A percentile compares a stretch with the other conserved stretches of the same genome.
These are phyloP conservation scores for Linanthus parryae DNA, from an alignment of 148 eudicot genomes.

Conservation along the genomic window DNA sequence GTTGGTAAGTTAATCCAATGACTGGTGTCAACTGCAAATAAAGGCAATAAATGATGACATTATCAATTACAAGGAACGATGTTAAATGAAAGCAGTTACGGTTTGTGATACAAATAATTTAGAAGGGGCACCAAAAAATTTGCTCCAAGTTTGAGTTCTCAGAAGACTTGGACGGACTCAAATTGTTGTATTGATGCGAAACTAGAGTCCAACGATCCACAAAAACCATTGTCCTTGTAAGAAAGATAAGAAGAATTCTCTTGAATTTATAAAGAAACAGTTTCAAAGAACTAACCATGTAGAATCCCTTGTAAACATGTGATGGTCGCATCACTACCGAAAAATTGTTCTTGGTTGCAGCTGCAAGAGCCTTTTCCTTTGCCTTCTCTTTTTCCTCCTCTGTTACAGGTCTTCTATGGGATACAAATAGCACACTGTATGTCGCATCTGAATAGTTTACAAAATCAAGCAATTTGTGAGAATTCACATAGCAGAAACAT, in stretches of 20 bases:
- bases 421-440: slow-evolving; percentile 2
- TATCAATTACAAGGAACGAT: no score
- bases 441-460: background rate
- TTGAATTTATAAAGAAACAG: background rate
- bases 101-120: no score
- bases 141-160: no score
- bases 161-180: no score
- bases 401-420: slow-evolving; percentile 30
- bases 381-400: slow-evolving; percentile 23
- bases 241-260: background rate
- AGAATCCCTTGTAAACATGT: slow-evolving; percentile 28
- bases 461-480: background rate
- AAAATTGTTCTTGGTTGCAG: slow-evolving; percentile 14
- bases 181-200: no score
- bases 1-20: no score
- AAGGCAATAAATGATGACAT: no score
- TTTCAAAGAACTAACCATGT: slow-evolving; percentile 21
- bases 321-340: slow-evolving; percentile 27
- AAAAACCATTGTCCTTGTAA: background rate
- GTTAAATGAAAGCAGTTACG: no score
- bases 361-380: slow-evolving; percentile 18
- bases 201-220: background rate
- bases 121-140: no score
- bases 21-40: no score
- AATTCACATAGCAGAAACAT: background rate